Evolutionary conservation across 306 rosid species (phyloP), one percentile per base, ranked within the genome.

Genomic region (Glycine latifolia): DNA sequence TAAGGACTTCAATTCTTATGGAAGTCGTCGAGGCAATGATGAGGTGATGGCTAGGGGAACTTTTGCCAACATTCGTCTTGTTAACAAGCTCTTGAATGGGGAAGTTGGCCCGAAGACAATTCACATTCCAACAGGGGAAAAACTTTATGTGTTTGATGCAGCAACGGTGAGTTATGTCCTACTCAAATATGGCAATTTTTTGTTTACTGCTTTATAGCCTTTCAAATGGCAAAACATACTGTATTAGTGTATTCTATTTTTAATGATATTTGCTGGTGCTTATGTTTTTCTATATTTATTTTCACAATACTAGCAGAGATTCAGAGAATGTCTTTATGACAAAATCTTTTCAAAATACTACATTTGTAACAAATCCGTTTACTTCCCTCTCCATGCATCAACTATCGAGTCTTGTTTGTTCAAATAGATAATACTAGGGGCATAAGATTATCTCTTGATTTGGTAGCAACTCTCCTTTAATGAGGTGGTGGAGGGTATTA

Each of bases 41-140:
- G 99, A 95, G 83, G 86, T 95, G 71, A 95, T 95, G 99, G 97
- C 94, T 43, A 87, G 99, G 53, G 99, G 99, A 81, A 95, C 99
- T 61, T 95, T 95, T 88, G 97, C 95, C 59, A 91, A 95, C 82
- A 95, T 93, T 60, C 97, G 97, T 77, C 65, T 95, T 70, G 97
- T 95, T 71, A 91, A 93, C 91, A 95, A 95, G 89, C 95, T 95
- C 69, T 83, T 95, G 86, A 90, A 91, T 44, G 97, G 97, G 43
- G 97, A 93, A 87, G 97, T 91, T 49, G 97, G 98, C 12, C 92
- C 97, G 39, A 92, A 83, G 85, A 94, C 98, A 55, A 76, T 94
- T 85, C 97, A 92, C 71, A 71, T 94, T 85, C 98, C 98, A 20
- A 82, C 94, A 0, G 97, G 98, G 65, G 97, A 94, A 86, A 91